phyloP scores from a whole-genome alignment of 805 yeast species.

The Myxozyma mucilagina region DNA sequence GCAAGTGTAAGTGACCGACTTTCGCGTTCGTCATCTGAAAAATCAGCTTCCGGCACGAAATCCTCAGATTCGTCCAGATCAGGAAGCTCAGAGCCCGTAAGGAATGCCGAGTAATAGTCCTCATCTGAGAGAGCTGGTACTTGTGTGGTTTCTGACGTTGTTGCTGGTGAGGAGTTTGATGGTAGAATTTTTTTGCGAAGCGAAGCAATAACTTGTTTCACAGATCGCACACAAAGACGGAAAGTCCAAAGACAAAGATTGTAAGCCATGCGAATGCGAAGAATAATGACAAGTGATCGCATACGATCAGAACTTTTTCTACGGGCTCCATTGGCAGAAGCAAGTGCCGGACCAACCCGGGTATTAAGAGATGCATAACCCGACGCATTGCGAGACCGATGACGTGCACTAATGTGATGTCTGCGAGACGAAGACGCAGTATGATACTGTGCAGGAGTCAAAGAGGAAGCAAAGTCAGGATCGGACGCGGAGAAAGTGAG shows the following conservation, averaged over 20 bases:
- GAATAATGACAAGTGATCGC: slow-evolving; percentile 13
- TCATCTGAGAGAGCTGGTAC: slow-evolving; percentile 68
- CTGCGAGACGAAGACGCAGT: neutral
- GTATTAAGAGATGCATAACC: slow-evolving; percentile 23
- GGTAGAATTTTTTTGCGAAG: too few species aligned
- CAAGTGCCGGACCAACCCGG: slow-evolving; percentile 13
- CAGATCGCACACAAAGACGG: slow-evolving; percentile 2
- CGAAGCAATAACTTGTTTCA: neutral
- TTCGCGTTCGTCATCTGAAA: slow-evolving; percentile 31
- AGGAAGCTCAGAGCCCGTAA: slow-evolving; percentile 78
- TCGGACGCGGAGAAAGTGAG: too few species aligned
- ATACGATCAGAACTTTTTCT: slow-evolving; percentile 15
- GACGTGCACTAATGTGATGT: neutral
- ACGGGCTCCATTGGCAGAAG: neutral
- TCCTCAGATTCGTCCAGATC: slow-evolving; percentile 47
- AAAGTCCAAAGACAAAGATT: slow-evolving; percentile 10
- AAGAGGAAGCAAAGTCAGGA: too few species aligned
- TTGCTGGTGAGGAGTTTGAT: too few species aligned
- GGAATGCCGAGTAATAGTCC: slow-evolving; percentile 17
- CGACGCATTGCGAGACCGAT: slow-evolving; percentile 2
- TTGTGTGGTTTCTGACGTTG: too few species aligned
- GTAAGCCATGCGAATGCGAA: slow-evolving; percentile 29
- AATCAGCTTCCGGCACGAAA: slow-evolving; percentile 32
- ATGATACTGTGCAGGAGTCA: neutral
- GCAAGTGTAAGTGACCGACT: neutral